Evolutionary conservation across 306 rosid genomes (phyloP).

Genomic region (Cicer cuneatum): DNA sequence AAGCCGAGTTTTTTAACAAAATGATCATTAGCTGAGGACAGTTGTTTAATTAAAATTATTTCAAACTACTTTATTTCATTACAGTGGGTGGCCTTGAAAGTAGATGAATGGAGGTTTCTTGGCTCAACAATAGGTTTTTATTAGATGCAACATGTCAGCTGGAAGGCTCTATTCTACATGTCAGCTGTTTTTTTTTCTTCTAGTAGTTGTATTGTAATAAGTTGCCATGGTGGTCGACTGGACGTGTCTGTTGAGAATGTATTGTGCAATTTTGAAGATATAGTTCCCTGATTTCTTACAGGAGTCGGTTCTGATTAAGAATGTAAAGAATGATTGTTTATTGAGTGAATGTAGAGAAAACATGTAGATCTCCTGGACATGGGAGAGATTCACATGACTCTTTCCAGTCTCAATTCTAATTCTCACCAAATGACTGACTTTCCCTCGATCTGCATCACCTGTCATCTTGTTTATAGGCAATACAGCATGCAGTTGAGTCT

Average conservation of each 20-base stretch:
- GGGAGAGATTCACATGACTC: no score
- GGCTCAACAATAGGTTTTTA: slow-evolving; percentile 11
- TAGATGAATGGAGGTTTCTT: slow-evolving; percentile 18
- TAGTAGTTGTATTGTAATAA: slow-evolving; percentile 32
- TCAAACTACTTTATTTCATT: slow-evolving; percentile 23
- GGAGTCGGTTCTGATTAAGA: not conserved
- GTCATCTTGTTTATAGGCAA: no score
- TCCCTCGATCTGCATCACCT: no score
- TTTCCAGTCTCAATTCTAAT: no score
- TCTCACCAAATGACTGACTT: no score
- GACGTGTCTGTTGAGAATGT: not conserved
- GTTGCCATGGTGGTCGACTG: slow-evolving; percentile 17
- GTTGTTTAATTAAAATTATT: slow-evolving; percentile 17
- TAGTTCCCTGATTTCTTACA: not conserved
- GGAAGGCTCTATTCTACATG: not conserved
- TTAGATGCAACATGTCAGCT: slow-evolving; percentile 19
- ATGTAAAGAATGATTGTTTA: not conserved
- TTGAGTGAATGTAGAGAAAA: no score
- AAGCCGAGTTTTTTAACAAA: slow-evolving; percentile 74
- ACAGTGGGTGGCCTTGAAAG: slow-evolving; percentile 23
- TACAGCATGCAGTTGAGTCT: no score
- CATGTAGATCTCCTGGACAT: no score
- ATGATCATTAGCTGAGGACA: slow-evolving; percentile 79
- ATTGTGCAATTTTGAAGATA: not conserved
- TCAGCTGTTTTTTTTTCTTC: slow-evolving; percentile 8